These are phyloP conservation scores for Saccharomyces hybrid DNA, from an alignment of 1,139 yeast species.

Conservation along the genomic window DNA sequence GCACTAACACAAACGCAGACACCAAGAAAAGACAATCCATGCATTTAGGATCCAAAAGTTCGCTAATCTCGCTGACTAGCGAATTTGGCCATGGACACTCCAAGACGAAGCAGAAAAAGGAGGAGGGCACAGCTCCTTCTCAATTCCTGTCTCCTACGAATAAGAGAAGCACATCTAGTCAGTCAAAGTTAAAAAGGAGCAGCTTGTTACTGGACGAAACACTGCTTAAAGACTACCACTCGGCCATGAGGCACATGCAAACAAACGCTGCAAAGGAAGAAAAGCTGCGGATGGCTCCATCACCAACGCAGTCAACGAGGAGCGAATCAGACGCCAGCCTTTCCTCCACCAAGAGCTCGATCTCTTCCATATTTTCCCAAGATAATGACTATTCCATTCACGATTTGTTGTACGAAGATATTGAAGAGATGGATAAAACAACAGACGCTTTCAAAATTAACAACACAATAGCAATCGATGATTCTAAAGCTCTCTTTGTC, in stretches of 20 bases:
- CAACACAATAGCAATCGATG: conserved; percentile 5
- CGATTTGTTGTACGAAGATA: conserved; percentile 17
- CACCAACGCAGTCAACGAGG: neutral
- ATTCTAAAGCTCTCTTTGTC: neutral
- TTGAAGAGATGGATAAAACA: conserved; percentile 4
- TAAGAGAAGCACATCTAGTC: neutral
- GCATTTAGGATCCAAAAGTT: conserved; percentile 5
- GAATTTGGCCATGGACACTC: neutral
- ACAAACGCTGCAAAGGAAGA: neutral
- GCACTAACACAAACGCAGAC: neutral
- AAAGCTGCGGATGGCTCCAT: neutral
- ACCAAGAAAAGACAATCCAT: conserved; percentile 20
- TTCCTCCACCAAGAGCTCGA: conserved; percentile 12
- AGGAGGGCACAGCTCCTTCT: neutral
- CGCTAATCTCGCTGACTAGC: neutral
- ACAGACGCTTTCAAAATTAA: neutral
- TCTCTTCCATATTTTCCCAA: conserved; percentile 13
- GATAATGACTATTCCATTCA: conserved; percentile 14
- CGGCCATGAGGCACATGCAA: conserved; percentile 18
- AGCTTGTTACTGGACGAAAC: conserved; percentile 22
- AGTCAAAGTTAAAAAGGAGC: conserved; percentile 18
- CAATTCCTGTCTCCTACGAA: neutral
- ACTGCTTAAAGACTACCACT: conserved; percentile 22
- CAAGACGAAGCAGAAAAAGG: neutral
- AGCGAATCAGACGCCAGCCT: conserved; percentile 13